Percentiles rank a stretch among this genome's conserved stretches.
phyloP scores from a whole-genome alignment of 2,329 filamentous ascomycete genomes.

The Chaetomium strumarium region DNA sequence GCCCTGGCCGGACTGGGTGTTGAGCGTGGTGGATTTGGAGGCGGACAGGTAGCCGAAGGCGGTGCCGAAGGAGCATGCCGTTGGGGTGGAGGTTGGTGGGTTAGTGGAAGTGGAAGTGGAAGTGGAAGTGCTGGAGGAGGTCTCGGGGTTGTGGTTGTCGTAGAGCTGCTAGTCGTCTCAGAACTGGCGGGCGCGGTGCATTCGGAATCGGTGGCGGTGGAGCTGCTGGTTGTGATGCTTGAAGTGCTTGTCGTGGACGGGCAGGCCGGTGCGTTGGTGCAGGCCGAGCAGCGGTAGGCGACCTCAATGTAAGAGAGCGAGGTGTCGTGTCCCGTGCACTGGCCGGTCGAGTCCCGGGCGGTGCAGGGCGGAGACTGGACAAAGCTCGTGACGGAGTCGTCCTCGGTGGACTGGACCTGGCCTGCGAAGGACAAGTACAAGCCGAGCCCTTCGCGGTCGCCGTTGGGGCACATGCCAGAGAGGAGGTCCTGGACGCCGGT shows the following conservation, averaged over 20 bases:
- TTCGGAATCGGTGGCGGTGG: neutral
- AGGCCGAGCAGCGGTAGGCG: slow-evolving; percentile 16
- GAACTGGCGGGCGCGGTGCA: neutral
- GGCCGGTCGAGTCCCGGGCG: neutral
- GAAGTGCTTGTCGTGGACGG: neutral
- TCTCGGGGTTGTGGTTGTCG: neutral
- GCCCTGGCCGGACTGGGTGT: slow-evolving; percentile 15
- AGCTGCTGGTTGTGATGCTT: neutral
- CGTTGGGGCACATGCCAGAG: slow-evolving; percentile 14
- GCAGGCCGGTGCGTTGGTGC: slow-evolving; percentile 6
- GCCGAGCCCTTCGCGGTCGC: slow-evolving; percentile 9
- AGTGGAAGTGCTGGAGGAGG: neutral
- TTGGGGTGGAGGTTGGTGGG: neutral
- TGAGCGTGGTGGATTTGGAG: slow-evolving; percentile 10
- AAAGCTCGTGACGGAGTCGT: neutral
- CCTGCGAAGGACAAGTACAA: slow-evolving; percentile 12
- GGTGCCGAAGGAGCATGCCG: slow-evolving; percentile 15
- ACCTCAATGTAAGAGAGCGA: slow-evolving; percentile 6
- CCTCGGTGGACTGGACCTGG: neutral
- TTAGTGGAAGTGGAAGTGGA: neutral
- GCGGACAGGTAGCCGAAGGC: slow-evolving; percentile 20
- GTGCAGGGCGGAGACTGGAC: slow-evolving; percentile 9
- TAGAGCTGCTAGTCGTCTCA: neutral
- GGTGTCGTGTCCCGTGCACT: slow-evolving; percentile 5
- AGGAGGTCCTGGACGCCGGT: slow-evolving; percentile 4